Conservation (phyloP, 1,139 yeast genomes). For the Citeromyces siamensis region DNA sequence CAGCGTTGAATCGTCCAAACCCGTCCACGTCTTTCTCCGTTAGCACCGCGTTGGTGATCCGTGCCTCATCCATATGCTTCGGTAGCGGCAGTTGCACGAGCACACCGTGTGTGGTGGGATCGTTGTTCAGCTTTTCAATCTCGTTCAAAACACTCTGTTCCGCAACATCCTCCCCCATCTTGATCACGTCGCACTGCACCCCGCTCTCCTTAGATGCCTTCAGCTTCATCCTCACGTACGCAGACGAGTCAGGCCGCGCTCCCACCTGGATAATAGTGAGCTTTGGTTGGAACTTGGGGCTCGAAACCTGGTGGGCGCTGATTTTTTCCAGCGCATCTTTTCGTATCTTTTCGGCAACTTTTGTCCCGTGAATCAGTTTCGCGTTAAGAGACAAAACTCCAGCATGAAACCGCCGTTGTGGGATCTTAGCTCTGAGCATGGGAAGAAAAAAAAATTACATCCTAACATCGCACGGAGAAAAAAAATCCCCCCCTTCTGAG, state of each 20-base stretch:
- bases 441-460: too few relatives aligned
- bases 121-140: slow-evolving; percentile 45
- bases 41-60: slow-evolving; percentile 53
- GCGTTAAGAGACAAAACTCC: slow-evolving; percentile 12
- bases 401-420: slow-evolving; percentile 10
- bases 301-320: slow-evolving; percentile 33
- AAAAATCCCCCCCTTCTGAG: too few relatives aligned
- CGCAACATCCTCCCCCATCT: slow-evolving; percentile 40
- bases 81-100: slow-evolving; percentile 70
- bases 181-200: slow-evolving; percentile 43
- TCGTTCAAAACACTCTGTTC: slow-evolving; percentile 44
- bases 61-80: slow-evolving; percentile 52
- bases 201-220: slow-evolving; percentile 65
- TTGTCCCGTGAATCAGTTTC: slow-evolving; percentile 17
- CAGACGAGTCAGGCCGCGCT: slow-evolving; percentile 62
- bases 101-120: slow-evolving; percentile 55
- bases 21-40: slow-evolving; percentile 75
- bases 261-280: slow-evolving; percentile 82
- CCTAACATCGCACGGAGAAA: too few relatives aligned
- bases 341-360: slow-evolving; percentile 15
- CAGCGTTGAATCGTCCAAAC: slow-evolving; percentile 62
- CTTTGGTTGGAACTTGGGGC: slow-evolving; percentile 60
- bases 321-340: slow-evolving; percentile 29
- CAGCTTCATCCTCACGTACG: slow-evolving; percentile 63
- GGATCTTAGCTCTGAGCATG: too few relatives aligned